Base-by-base conservation (phyloP, 306 rosid species). In the Sicyos edulis region DNA sequence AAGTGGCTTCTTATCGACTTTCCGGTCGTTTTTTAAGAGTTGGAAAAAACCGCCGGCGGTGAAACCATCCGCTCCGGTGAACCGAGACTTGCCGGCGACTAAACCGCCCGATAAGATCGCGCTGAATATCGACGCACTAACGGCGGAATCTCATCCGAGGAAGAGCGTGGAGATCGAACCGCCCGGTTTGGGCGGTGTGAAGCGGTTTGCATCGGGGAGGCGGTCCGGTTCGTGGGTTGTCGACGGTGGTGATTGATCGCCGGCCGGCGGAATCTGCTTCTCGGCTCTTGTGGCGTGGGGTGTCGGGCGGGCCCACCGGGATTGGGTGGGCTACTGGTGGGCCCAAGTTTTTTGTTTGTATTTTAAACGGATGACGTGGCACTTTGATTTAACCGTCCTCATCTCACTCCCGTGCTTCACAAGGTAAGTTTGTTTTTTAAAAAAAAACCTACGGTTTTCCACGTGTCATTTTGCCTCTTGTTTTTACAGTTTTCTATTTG, bases 201-300 rank as follows among this genome's bases (percentile, higher is more conserved):
- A 69, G 72, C 85, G 90, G 84, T 90, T 87, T 85, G 81, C 81
- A 0, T 93, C 97, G 0, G 98, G 98, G 54, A 83, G 98, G 76
- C 84, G 86, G 76, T 87, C 95, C 32, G 91, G 72, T 24, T 40
- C 93, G 29, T 89, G 84, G 90, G 80, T 49, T 5, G 79, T 76
- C 4, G 86, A 81, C 55, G 91, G 84, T 0, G 21, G 1, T 76
- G 85, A 72, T 29, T 76, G 53, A 78, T 72, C 82, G 69, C 70
- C 83, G 45, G 26, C 9, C 54, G 71, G 26, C 54, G 5, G 32
- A 5, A 1, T 29, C 75, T 64, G 29, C 45, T 65, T 65, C 34
- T 32, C 29, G 70, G 54, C 49, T 34, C 80, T 54, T 42, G 56
- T 24, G 47, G 70, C 67, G 78, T 61, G 72, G 57, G 65, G 16